Evolutionary conservation across 345 rosid species (phyloP).

Genomic region (Eucalyptus curtisii): DNA sequence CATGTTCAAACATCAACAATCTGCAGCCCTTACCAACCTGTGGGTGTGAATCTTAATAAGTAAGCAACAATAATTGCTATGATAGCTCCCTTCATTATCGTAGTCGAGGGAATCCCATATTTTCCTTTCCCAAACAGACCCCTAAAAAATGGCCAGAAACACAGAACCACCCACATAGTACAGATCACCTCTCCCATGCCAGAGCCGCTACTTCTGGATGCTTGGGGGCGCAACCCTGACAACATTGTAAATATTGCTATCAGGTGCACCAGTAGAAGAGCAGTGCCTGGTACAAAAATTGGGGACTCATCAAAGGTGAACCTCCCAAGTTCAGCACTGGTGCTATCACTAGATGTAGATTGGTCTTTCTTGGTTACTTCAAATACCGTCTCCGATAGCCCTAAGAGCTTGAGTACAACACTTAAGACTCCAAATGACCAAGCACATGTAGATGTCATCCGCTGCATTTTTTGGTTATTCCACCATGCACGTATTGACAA

Average conservation of each 20-base stretch:
- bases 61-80: slow-evolving; percentile 13
- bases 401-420: slow-evolving; percentile 17
- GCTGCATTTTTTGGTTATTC: slow-evolving; percentile 17
- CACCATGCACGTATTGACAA: slow-evolving; percentile 27
- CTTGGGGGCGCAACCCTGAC: background rate
- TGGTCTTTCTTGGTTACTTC: slow-evolving; percentile 38
- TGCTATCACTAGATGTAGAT: background rate
- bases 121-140: slow-evolving; percentile 49
- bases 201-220: background rate
- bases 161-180: slow-evolving; percentile 18
- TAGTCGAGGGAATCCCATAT: slow-evolving; percentile 46
- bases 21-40: background rate
- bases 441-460: slow-evolving; percentile 8
- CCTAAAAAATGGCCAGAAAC: slow-evolving; percentile 30
- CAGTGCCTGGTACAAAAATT: slow-evolving; percentile 34
- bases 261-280: slow-evolving; percentile 29
- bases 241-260: background rate
- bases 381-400: slow-evolving; percentile 30
- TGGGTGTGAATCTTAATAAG: background rate
- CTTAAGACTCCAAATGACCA: slow-evolving; percentile 24
- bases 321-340: background rate
- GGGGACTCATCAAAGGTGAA: slow-evolving; percentile 36
- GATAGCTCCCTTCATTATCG: slow-evolving; percentile 26
- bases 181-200: slow-evolving; percentile 21
- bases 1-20: background rate